phyloP scores from a whole-genome alignment of 2,329 filamentous ascomycete species.

The Fusarium nurragi region DNA sequence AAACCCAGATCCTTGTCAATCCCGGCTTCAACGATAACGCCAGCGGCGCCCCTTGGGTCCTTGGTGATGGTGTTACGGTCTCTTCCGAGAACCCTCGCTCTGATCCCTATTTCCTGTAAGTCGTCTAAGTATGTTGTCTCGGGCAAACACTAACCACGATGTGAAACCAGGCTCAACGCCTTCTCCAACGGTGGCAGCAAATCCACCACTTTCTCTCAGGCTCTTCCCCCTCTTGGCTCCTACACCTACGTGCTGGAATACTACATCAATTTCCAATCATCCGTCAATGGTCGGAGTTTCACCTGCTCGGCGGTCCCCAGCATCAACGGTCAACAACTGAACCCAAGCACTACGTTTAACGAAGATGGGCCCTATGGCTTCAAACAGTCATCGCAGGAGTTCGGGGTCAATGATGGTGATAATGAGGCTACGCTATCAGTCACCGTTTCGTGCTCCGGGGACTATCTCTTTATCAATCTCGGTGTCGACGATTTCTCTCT shows the following conservation, averaged over 20 bases:
- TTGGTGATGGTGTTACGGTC: background rate
- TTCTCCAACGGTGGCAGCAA: background rate
- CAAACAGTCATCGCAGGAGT: background rate
- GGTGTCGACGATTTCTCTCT: constrained; percentile 1
- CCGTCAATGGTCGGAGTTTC: background rate
- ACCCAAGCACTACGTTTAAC: background rate
- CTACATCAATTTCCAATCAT: background rate
- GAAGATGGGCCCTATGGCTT: background rate
- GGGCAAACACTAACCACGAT: background rate
- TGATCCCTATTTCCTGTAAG: background rate
- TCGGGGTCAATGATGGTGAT: background rate
- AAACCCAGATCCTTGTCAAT: constrained; percentile 2
- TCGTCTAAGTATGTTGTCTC: background rate
- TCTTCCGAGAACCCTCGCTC: background rate
- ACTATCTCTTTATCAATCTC: background rate
- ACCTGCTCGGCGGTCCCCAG: background rate
- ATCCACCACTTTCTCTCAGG: background rate
- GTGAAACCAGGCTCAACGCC: background rate
- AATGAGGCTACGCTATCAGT: background rate
- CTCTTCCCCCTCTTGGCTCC: background rate
- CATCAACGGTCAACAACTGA: background rate
- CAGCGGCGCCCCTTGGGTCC: background rate
- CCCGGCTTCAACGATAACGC: constrained; percentile 5
- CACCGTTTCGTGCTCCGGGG: background rate
- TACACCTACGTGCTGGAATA: background rate